Conservation (phyloP, 306 rosid species). For the Ceratonia siliqua region DNA sequence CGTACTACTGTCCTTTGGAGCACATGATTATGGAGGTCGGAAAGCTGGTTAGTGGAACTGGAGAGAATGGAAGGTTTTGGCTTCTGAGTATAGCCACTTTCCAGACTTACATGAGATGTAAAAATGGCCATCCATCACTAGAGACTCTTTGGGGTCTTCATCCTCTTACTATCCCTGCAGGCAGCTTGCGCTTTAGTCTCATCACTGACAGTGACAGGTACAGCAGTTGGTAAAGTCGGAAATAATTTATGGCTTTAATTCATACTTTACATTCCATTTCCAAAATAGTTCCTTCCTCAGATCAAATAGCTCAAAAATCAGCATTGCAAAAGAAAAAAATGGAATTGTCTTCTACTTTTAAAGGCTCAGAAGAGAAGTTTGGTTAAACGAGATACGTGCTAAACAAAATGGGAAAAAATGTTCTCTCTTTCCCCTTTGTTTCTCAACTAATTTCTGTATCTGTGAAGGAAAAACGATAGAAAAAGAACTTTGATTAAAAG, state of each 20-base stretch:
- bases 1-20: constrained; percentile 71
- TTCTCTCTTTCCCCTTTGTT: constrained; percentile 6
- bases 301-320: constrained; percentile 5
- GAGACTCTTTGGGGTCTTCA: constrained; percentile 83
- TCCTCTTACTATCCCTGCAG: constrained; percentile 77
- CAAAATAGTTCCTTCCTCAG: constrained; percentile 26
- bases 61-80: constrained; percentile 62
- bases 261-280: constrained; percentile 23
- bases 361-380: constrained; percentile 13
- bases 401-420: constrained; percentile 28
- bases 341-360: constrained; percentile 32
- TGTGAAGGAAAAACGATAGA: constrained; percentile 17
- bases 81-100: constrained; percentile 85
- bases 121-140: constrained; percentile 71
- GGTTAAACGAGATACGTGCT: not conserved
- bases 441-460: constrained; percentile 7
- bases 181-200: constrained; percentile 79
- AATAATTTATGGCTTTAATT: constrained; percentile 32
- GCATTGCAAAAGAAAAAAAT: constrained; percentile 5
- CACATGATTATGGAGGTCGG: constrained; percentile 85
- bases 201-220: constrained; percentile 80
- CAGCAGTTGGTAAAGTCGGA: constrained; percentile 42
- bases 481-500: constrained; percentile 35
- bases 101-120: constrained; percentile 80
- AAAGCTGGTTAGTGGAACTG: constrained; percentile 58